A percentile compares a stretch with the other conserved stretches of the same genome.
phyloP scores from a whole-genome alignment of 202 grass and related monocot genomes.

The Sporobolus alterniflorus region DNA sequence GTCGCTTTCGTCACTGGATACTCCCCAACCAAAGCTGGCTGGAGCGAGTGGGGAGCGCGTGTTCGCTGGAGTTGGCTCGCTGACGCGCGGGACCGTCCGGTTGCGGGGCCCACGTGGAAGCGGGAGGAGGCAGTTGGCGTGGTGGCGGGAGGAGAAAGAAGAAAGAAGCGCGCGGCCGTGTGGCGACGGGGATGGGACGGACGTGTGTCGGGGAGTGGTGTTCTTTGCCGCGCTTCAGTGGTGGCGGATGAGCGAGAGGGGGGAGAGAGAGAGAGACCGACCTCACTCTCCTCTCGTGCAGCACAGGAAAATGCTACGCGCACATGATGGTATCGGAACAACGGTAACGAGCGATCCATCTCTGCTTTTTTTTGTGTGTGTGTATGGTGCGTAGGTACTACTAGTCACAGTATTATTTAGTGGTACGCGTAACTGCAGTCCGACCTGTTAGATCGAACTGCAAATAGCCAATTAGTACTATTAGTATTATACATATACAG shows the following conservation, averaged over 20 bases:
- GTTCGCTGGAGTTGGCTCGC: conserved; percentile 34
- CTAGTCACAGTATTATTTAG: no score
- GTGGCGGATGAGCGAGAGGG: not conserved
- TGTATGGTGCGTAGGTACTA: no score
- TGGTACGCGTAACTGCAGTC: no score
- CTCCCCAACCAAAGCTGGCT: not conserved
- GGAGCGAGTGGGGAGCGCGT: not conserved
- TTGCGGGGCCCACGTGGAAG: not conserved
- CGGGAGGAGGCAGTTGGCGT: not conserved
- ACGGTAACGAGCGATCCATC: no score
- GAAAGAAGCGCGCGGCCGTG: not conserved
- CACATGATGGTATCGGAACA: no score
- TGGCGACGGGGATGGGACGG: conserved; percentile 31
- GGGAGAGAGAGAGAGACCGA: not conserved
- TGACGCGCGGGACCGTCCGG: not conserved
- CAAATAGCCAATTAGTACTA: no score
- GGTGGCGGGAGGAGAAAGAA: not conserved
- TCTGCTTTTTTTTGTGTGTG: no score
- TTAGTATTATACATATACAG: no score
- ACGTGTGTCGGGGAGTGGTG: conserved; percentile 40
- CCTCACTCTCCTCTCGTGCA: not conserved
- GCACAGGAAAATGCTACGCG: no score
- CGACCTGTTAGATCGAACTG: no score
- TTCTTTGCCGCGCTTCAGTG: not conserved
- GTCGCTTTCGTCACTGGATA: not conserved